Evolutionary conservation across 2,329 filamentous ascomycete genomes (phyloP), one percentile per base, ranked within the genome.

Genomic region (Diaporthe destruens): DNA sequence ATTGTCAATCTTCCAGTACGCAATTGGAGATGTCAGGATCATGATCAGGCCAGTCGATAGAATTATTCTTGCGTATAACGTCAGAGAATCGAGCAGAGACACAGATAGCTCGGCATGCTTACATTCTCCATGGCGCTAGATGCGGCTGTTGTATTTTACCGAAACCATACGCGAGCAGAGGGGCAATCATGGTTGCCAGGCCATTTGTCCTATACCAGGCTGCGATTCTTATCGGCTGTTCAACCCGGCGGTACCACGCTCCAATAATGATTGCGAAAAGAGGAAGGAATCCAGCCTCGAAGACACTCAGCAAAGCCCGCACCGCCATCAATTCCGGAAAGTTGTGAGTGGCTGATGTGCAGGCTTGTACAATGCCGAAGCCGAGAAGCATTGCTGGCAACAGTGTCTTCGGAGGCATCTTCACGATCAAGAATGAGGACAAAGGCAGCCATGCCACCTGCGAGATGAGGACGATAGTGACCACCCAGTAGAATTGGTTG

Each of bases 151-250:
- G 75, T 71, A 90, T 88, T 67, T 90, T 87, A 0, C 87, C 87
- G 20, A 91, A 80, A 0, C 88, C 89, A 72, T 86, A 91, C 0
- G 89, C 89, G 18, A 90, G 77, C 0, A 85, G 83, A 0, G 87
- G 87, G 0, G 88, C 89, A 16, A 89, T 79, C 53, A 91, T 88
- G 7, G 86, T 90, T 0, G 88, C 87, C 0, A 86, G 72, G 0
- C 89, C 89, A 67, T 89, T 92, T 0, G 88, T 91, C 5, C 88
- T 84, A 75, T 93, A 93, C 91, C 91, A 93, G n/a, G 87, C 86
- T 0, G 89, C 89, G 3, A 92, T 86, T 0, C 91, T 85, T 34
- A 91, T 79, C 0, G 90, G 89, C 79, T 93, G 91, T 76, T 93
- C 90, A 53, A 80, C 80, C 1, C 83, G 79, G 1, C 83, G 77